Conservation (phyloP, 106 monocot genomes). For the Dendrobium officinale region DNA sequence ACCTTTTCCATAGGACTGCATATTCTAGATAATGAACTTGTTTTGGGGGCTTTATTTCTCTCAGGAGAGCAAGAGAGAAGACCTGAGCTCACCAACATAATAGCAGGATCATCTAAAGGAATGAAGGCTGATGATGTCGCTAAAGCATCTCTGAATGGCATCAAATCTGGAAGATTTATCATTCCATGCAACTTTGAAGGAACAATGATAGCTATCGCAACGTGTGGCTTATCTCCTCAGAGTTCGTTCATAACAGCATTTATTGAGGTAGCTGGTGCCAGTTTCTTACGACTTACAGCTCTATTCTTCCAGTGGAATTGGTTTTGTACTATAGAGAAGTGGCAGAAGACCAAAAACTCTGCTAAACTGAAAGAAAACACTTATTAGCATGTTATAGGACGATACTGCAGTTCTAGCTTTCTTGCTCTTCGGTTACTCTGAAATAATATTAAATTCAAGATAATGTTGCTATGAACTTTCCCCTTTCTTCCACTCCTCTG, state of each 20-base stretch:
- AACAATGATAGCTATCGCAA: slow-evolving; percentile 41
- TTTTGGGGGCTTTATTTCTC: neutral
- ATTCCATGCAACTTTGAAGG: slow-evolving; percentile 58
- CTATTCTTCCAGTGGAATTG: slow-evolving; percentile 46
- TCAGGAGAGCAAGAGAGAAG: slow-evolving; percentile 42
- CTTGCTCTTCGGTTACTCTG: neutral
- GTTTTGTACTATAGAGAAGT: slow-evolving; percentile 40
- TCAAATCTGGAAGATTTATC: slow-evolving; percentile 50
- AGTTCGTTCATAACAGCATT: slow-evolving; percentile 42
- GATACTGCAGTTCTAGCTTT: neutral
- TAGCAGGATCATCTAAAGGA: slow-evolving; percentile 32
- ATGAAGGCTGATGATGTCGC: slow-evolving; percentile 63
- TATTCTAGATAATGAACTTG: neutral
- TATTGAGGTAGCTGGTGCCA: slow-evolving; percentile 31
- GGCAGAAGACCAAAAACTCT: slow-evolving; percentile 19
- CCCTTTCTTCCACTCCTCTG: too few species aligned
- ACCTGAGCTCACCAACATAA: slow-evolving; percentile 33
- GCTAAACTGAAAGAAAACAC: slow-evolving; percentile 1
- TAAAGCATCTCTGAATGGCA: slow-evolving; percentile 36
- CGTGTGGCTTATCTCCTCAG: slow-evolving; percentile 65
- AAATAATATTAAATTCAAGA: too few species aligned
- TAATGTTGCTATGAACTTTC: too few species aligned
- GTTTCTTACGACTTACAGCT: slow-evolving; percentile 43
- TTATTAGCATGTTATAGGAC: neutral
- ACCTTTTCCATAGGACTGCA: too few species aligned